A percentile compares a stretch with the other conserved stretches of the same genome.
These are phyloP conservation scores for Gossypium arboreum DNA, from an alignment of 345 rosid species.

Conservation along the genomic window DNA sequence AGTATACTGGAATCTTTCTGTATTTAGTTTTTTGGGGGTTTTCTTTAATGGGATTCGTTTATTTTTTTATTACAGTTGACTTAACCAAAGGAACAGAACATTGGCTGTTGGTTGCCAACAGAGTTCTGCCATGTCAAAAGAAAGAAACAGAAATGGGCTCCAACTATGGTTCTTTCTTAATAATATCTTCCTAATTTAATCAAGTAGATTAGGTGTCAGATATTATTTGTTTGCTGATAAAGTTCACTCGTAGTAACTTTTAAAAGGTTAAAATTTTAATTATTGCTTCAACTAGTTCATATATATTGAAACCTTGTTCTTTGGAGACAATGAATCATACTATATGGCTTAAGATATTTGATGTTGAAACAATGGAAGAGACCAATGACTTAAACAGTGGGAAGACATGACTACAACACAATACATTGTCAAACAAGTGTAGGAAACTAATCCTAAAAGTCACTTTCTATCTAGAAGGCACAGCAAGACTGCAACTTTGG, in stretches of 20 bases:
- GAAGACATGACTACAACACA: neutral
- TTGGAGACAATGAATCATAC: neutral
- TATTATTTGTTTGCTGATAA: too few species aligned
- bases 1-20: neutral
- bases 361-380: neutral
- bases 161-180: neutral
- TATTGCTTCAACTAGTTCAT: neutral
- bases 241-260: too few species aligned
- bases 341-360: neutral
- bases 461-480: slow-evolving; percentile 3
- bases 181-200: neutral
- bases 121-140: neutral
- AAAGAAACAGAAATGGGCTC: neutral
- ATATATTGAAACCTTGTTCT: neutral
- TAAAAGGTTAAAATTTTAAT: too few species aligned
- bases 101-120: neutral
- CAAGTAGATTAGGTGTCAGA: neutral
- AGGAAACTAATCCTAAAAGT: neutral
- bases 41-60: neutral
- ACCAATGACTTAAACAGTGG: neutral
- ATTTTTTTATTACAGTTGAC: slow-evolving; percentile 6
- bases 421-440: neutral
- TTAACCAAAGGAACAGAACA: neutral
- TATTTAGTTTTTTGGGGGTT: neutral
- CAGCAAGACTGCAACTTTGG: neutral